Evolutionary conservation across 805 yeast genomes (phyloP).

Genomic region (Wickerhamiella alocasiicola): DNA sequence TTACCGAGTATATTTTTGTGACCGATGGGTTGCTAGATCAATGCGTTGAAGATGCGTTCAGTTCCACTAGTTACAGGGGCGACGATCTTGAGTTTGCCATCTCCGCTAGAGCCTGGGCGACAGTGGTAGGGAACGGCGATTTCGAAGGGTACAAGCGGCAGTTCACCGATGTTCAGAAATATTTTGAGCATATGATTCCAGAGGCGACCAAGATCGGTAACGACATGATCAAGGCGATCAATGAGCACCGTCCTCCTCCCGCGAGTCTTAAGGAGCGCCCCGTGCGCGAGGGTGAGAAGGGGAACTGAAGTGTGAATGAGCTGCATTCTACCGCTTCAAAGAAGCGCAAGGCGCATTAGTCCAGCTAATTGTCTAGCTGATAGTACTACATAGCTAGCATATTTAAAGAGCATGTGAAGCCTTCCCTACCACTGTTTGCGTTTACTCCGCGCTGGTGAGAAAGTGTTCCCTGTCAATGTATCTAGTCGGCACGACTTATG

Average conservation of each 20-base stretch:
- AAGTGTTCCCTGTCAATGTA: no score
- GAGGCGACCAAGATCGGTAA: conserved; percentile 85
- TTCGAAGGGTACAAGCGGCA: conserved; percentile 56
- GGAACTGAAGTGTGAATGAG: no score
- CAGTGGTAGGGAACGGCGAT: conserved; percentile 61
- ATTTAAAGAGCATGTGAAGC: no score
- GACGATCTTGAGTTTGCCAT: conserved; percentile 89
- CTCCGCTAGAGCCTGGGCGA: conserved; percentile 83
- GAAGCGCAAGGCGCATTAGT: no score
- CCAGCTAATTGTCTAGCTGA: no score
- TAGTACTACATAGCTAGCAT: no score
- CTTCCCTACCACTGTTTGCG: no score
- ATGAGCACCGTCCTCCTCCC: conserved; percentile 16
- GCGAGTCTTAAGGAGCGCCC: background rate
- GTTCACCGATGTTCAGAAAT: conserved; percentile 71
- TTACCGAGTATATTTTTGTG: conserved; percentile 80
- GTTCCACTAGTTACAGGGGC: conserved; percentile 55
- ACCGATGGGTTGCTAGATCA: conserved; percentile 72
- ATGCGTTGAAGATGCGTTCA: conserved; percentile 59
- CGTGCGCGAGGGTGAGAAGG: no score
- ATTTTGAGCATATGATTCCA: conserved; percentile 73
- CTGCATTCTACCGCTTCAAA: no score
- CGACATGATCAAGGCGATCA: conserved; percentile 56
- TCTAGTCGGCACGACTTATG: no score
- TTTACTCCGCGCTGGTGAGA: no score